Evolutionary conservation across 371 early-diverging fungal genomes (phyloP).

Genomic region (Cokeromyces recurvatus): DNA sequence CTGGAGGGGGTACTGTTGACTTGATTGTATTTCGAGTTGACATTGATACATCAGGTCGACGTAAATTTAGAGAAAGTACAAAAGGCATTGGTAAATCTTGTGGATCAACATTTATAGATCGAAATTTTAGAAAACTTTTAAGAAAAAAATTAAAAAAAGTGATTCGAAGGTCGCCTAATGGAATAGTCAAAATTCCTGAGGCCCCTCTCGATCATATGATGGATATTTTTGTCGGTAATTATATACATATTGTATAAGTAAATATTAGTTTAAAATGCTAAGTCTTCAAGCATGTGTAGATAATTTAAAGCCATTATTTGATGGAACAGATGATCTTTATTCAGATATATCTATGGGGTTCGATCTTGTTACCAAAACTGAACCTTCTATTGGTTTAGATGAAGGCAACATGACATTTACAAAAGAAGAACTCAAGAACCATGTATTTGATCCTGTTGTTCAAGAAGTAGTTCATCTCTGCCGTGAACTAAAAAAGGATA

Average conservation of each 20-base stretch:
- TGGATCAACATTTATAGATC: constrained; percentile 52
- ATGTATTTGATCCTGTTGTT: constrained; percentile 56
- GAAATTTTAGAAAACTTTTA: constrained; percentile 37
- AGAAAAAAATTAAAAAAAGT: constrained; percentile 37
- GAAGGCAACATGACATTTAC: constrained; percentile 45
- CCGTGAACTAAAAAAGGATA: constrained; percentile 13
- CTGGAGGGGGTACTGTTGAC: constrained; percentile 63
- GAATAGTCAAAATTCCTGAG: constrained; percentile 42
- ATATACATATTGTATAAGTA: no score
- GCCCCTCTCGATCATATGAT: constrained; percentile 50
- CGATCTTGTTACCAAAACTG: constrained; percentile 27
- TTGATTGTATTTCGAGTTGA: constrained; percentile 44
- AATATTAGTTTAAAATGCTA: background rate
- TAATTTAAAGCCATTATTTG: constrained; percentile 53
- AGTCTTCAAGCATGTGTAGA: no score
- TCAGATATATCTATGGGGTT: constrained; percentile 40
- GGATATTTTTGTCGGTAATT: constrained; percentile 49
- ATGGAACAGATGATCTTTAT: constrained; percentile 48
- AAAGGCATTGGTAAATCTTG: constrained; percentile 57
- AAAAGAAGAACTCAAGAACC: constrained; percentile 40
- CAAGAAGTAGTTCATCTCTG: constrained; percentile 22
- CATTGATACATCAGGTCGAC: constrained; percentile 16
- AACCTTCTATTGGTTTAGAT: constrained; percentile 37
- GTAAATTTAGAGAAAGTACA: constrained; percentile 47
- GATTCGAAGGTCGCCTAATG: constrained; percentile 27